Evolutionary conservation across 2,329 filamentous ascomycete genomes (phyloP).

Genomic region (Beauveria medogensis): DNA sequence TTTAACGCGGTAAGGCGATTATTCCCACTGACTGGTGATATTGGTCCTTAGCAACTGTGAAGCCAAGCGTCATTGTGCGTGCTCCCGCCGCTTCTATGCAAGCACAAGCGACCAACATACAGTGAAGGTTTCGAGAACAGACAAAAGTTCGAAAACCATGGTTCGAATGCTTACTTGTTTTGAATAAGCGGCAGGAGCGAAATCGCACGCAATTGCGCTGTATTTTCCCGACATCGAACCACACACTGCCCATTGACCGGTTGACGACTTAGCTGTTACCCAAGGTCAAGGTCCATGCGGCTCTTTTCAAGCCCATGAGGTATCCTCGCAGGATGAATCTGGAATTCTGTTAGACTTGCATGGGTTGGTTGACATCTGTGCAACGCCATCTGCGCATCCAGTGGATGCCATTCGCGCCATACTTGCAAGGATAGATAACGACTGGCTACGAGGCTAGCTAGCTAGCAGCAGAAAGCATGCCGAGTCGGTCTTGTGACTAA

Average conservation of each 20-base stretch:
- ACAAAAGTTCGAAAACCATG: background rate
- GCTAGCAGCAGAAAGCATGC: background rate
- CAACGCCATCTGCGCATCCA: background rate
- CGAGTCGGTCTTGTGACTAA: background rate
- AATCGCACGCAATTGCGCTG: background rate
- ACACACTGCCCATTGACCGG: background rate
- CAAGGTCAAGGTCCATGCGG: background rate
- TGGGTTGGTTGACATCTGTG: background rate
- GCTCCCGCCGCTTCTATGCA: no score
- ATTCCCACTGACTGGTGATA: no score
- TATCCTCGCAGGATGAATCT: background rate
- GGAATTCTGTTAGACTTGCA: background rate
- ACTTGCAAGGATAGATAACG: conserved; percentile 2
- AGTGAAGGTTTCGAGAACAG: background rate
- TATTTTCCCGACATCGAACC: background rate
- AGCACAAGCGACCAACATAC: background rate
- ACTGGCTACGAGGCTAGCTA: background rate
- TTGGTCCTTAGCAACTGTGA: no score
- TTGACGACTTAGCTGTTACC: background rate
- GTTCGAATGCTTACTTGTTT: background rate
- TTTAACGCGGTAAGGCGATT: no score
- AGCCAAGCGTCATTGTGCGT: no score
- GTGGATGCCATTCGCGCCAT: background rate
- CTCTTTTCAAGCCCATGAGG: background rate
- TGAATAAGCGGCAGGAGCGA: background rate